These are phyloP conservation scores for Leccinum incarnatum DNA, from an alignment of 768 basidiomycete genomes.

Conservation along the genomic window DNA sequence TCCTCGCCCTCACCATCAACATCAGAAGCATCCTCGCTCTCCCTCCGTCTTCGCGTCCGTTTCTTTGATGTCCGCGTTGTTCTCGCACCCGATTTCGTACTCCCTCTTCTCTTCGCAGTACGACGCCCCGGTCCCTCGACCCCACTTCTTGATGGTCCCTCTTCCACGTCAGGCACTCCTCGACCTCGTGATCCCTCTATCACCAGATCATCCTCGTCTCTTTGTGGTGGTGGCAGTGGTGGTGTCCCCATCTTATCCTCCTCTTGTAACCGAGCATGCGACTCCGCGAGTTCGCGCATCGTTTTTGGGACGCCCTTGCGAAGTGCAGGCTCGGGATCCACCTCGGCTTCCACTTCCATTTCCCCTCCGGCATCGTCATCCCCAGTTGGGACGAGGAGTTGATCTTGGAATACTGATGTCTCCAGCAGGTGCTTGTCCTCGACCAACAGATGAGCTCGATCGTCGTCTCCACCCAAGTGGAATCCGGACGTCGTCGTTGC, in stretches of 20 bases:
- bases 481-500: constrained; percentile 8
- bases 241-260: background rate
- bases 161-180: constrained; percentile 1
- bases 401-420: constrained; percentile 8
- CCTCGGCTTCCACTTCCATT: constrained; percentile 14
- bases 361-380: constrained; percentile 3
- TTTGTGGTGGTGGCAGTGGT: constrained; percentile 26
- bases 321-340: constrained; percentile 12
- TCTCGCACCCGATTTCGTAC: constrained; percentile 1
- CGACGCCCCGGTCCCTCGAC: constrained; percentile 12
- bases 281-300: constrained; percentile 63
- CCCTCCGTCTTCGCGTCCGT: constrained; percentile 24
- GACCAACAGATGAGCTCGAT: background rate
- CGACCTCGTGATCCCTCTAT: background rate
- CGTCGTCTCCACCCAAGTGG: background rate
- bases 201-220: constrained; percentile 4
- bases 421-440: background rate
- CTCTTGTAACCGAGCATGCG: constrained; percentile 8
- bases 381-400: constrained; percentile 6
- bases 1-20: constrained; percentile 15
- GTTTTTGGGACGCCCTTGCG: constrained; percentile 45
- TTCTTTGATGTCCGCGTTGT: constrained; percentile 23
- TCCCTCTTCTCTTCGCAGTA: background rate
- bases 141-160: background rate
- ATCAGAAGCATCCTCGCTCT: constrained; percentile 23